Evolutionary conservation across 805 yeast species (phyloP).

Genomic region (Maudiozyma turicensis): DNA sequence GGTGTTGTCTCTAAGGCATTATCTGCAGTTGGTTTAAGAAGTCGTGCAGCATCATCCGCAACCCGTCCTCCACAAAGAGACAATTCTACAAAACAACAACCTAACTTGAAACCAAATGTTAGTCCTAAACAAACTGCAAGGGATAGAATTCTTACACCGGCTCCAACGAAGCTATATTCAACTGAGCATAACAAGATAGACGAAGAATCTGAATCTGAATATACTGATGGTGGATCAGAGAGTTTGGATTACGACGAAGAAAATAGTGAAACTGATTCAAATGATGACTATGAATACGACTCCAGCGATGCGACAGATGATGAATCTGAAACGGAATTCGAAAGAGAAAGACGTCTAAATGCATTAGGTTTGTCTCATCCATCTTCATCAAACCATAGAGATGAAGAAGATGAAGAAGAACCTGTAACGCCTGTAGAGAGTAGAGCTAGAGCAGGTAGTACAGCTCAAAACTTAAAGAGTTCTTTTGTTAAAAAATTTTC

Average conservation of each 20-base stretch:
- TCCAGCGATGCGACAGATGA: constrained; percentile 15
- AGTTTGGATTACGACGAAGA: constrained; percentile 21
- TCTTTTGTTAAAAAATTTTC: constrained; percentile 12
- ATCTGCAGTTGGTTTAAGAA: constrained; percentile 44
- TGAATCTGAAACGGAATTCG: constrained; percentile 54
- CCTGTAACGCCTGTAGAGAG: background rate
- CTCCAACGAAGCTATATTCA: constrained; percentile 4
- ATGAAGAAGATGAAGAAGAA: constrained; percentile 40
- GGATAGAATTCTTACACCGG: constrained; percentile 7
- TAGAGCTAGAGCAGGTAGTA: constrained; percentile 5
- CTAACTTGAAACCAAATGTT: background rate
- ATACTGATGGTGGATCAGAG: constrained; percentile 9
- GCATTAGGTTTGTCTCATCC: constrained; percentile 40
- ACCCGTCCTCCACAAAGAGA: background rate
- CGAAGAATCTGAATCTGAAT: constrained; percentile 2
- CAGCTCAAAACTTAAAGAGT: constrained; percentile 9
- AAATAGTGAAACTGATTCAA: constrained; percentile 13
- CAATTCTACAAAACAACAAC: background rate
- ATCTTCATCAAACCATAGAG: constrained; percentile 33
- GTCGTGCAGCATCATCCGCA: constrained; percentile 2
- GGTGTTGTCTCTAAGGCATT: constrained; percentile 41
- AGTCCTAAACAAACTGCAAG: background rate
- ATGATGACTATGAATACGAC: constrained; percentile 8
- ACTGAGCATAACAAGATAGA: background rate
- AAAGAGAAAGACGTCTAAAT: constrained; percentile 50